Base-by-base conservation (phyloP, 306 rosid genomes). In the Quercus gilva region DNA sequence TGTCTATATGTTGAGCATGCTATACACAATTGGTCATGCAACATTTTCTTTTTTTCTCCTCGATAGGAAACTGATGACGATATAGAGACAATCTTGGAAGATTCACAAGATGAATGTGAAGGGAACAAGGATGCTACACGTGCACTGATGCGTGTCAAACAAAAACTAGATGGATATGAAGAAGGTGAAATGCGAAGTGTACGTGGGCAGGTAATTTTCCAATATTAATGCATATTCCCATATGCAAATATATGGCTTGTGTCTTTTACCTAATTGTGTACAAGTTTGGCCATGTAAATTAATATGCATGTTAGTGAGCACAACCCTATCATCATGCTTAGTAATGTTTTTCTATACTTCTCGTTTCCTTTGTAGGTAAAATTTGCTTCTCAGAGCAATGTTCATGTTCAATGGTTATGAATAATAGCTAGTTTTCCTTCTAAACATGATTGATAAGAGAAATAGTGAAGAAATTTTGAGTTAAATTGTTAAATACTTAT, bases 41-140 rank as follows among this genome's bases (percentile, higher is more conserved):
- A 74, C 74, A 28, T 45, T 69, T 19, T 8, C 45, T 37, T 73
- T 67, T 74, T 51, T 60, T 69, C 21, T 86, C 79, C 75, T 69
- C 51, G 41, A 59, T 79, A 87, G 98, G 98, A 94, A 74, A 88
- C 82, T 74, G 97, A 94, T 74, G 87, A 88, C n/a, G 97, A 92
- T 85, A 69, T 88, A 75, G 97, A 79, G 61, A 64, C 92, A 74
- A 79, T 87, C 85, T 87, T 90, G 81, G 93, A 90, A 79, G 95
- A 87, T 59, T 86, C 86, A 8, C 91, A 86, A 74, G 87, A 90
- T 78, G 92, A 90, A 55, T 87, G 82, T 65, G 97, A 92, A 85
- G 98, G 98, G 63, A 94, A 94, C 86, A 92, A 88, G 89, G 98
- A 94, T 73, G 98, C 97, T 73, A 86, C 98, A 12, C 98, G 97